phyloP scores from a whole-genome alignment of 192 early-diverging fungal species.

The Podila minutissima region DNA sequence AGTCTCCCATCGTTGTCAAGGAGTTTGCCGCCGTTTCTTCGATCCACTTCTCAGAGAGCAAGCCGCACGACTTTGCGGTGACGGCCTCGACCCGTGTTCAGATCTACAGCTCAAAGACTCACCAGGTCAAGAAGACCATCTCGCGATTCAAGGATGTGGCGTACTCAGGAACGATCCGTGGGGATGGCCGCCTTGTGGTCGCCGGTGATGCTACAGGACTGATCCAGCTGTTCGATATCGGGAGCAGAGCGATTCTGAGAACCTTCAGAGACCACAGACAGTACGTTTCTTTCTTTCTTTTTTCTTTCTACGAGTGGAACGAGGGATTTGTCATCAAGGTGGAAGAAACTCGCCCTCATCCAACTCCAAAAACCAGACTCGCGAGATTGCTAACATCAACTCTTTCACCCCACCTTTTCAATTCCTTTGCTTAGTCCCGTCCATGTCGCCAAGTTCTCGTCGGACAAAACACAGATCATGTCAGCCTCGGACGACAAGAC shows the following conservation, averaged over 20 bases:
- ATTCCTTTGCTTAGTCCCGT: conserved; percentile 65
- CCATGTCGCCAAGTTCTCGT: conserved; percentile 83
- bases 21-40: conserved; percentile 87
- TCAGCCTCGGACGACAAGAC: conserved; percentile 94
- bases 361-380: not conserved
- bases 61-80: conserved; percentile 91
- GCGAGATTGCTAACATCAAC: not conserved
- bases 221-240: conserved; percentile 83
- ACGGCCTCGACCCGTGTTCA: conserved; percentile 92
- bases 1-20: conserved; percentile 90
- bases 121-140: conserved; percentile 89
- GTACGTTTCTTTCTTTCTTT: conserved; percentile 48
- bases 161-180: conserved; percentile 80
- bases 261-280: conserved; percentile 65
- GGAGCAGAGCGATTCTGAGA: conserved; percentile 74
- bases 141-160: conserved; percentile 93
- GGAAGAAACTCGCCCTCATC: not conserved
- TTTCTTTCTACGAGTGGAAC: not conserved
- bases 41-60: conserved; percentile 81
- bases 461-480: conserved; percentile 82
- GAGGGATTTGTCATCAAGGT: not conserved
- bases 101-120: conserved; percentile 86
- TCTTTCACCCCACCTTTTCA: too few species aligned
- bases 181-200: conserved; percentile 91
- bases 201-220: conserved; percentile 92